These are phyloP conservation scores for Sarocladium brachiariae DNA, from an alignment of 2,329 filamentous ascomycete species.

Conservation along the genomic window DNA sequence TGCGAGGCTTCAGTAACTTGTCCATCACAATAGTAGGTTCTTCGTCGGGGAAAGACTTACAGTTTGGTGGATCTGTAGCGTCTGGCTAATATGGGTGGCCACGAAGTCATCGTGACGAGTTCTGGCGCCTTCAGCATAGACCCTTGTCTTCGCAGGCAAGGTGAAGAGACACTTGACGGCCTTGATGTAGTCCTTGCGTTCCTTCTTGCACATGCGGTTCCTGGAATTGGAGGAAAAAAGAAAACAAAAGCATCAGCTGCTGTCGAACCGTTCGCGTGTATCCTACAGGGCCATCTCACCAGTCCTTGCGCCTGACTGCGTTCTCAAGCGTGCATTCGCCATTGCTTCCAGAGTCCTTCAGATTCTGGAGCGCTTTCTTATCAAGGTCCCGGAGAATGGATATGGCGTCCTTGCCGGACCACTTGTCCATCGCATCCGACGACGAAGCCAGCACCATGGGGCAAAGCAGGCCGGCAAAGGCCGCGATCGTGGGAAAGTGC, in stretches of 20 bases:
- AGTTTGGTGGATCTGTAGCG: conserved; percentile 18
- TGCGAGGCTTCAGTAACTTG: neutral
- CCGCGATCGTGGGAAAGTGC: conserved; percentile 9
- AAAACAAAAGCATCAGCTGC: too few relatives aligned
- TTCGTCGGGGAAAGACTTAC: conserved; percentile 10
- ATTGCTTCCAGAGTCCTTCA: neutral
- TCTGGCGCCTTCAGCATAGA: conserved; percentile 18
- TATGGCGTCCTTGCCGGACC: neutral
- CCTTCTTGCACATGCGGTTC: conserved; percentile 9
- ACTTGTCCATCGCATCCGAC: neutral
- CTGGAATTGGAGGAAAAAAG: too few relatives aligned
- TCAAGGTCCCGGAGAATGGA: neutral
- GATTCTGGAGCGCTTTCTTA: neutral
- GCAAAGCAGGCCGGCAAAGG: conserved; percentile 12
- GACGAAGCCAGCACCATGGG: conserved; percentile 12
- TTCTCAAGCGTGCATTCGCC: neutral
- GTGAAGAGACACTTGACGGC: conserved; percentile 19
- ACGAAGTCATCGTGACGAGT: conserved; percentile 26
- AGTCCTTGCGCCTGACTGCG: conserved; percentile 3
- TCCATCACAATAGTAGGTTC: too few relatives aligned
- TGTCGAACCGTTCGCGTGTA: too few relatives aligned
- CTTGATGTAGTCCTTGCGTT: conserved; percentile 19
- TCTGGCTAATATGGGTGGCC: conserved; percentile 24
- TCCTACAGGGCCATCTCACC: too few relatives aligned
- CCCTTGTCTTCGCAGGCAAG: conserved; percentile 16